Base-by-base conservation (phyloP, 768 basidiomycete genomes). In the Boletus tomentosulus region DNA sequence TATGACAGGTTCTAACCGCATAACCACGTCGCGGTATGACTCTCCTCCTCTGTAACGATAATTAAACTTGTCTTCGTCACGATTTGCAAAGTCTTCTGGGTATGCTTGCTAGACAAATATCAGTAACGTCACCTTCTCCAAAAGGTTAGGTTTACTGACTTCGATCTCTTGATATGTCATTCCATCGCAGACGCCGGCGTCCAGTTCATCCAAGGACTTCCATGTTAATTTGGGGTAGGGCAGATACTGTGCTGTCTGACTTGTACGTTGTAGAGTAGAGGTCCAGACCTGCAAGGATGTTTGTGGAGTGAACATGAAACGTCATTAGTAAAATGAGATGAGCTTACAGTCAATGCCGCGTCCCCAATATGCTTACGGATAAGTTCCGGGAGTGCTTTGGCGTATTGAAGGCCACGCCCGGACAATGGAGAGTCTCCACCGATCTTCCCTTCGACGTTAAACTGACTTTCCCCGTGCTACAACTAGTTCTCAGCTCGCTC, bases 81-180 rank as follows among this genome's bases (percentile, higher is more conserved):
- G 85, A 66, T 95, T 94, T 15, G 92, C 94, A 71, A 95, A 98
- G 67, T 99, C 97, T 53, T 99, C 97, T 0, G 97, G 97, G 67
- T 98, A 99, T 57, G 86, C 81, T 79, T 86, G 84, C 92, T 96
- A 59, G 53, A 1, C 1, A 44, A 53, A 39, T 4, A 16, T 55
- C 2, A 55, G 54, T 2, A 28, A 27, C 1, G 33, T 54, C 27
- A 51, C 31, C 31, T 19, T 24, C 19, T 43, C 15, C 0, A 6
- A 28, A 41, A 24, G 24, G 31, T 47, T n/a, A 24, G 37, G 27
- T 51, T 31, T 46, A 63, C 74, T 34, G 52, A 91, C 95, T 79
- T 95, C 95, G 54, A 99, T 98, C 78, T 98, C 96, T 74, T 92
- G 87, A 62, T 99, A 99, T 4, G 97, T 98, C 97, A 99, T 98